A percentile compares a stretch with the other conserved stretches of the same genome.
Conservation (phyloP, 495 filamentous ascomycete species). For the Penicillium crystallinum region DNA sequence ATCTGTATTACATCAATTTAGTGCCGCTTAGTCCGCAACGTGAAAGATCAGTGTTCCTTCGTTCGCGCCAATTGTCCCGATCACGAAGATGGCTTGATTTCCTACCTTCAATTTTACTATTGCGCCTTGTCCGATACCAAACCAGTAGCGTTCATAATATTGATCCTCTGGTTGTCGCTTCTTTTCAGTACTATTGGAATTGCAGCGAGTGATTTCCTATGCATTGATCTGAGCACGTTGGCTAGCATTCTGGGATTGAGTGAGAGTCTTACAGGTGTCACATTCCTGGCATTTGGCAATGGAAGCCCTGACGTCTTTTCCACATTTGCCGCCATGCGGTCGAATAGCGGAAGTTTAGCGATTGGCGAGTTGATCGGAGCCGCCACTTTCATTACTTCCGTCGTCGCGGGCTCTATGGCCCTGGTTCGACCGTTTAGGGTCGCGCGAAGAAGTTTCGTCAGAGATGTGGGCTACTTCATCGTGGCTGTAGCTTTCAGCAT, state of each 20-base stretch:
- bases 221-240: conserved; percentile 91
- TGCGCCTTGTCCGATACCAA: conserved; percentile 67
- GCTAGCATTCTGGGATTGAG: conserved; percentile 83
- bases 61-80: conserved; percentile 75
- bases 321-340: conserved; percentile 96
- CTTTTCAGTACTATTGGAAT: conserved; percentile 98
- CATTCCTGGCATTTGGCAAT: conserved; percentile 95
- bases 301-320: conserved; percentile 99
- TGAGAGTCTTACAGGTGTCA: conserved; percentile 94
- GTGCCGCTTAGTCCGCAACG: conserved; percentile 77
- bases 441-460: conserved; percentile 77
- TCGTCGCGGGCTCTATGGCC: conserved; percentile 98
- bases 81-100: conserved; percentile 83
- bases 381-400: conserved; percentile 92
- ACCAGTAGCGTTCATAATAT: conserved; percentile 68
- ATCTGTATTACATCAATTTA: conserved; percentile 30
- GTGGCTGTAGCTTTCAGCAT: conserved; percentile 83
- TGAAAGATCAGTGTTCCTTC: conserved; percentile 79
- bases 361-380: conserved; percentile 95
- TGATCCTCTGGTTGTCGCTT: conserved; percentile 79
- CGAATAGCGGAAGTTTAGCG: conserved; percentile 90
- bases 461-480: conserved; percentile 93
- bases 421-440: conserved; percentile 90
- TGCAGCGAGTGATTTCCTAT: conserved; percentile 96
- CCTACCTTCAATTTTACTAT: conserved; percentile 90